A percentile compares a stretch with the other conserved stretches of the same genome.
phyloP scores from a whole-genome alignment of 768 basidiomycete genomes.

The Cantharellus anzutake region DNA sequence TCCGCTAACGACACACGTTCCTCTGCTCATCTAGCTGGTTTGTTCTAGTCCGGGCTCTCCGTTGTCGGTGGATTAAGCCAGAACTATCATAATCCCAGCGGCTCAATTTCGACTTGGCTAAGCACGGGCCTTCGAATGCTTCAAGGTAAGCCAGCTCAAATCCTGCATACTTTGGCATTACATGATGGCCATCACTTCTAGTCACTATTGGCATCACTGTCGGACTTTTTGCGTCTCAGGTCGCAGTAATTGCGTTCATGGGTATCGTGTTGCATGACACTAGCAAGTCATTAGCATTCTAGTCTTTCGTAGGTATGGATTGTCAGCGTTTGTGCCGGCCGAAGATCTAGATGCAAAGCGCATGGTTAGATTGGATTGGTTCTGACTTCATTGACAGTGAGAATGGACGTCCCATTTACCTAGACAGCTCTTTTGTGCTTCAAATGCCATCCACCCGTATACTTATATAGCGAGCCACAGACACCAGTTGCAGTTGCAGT shows the following conservation, averaged over 20 bases:
- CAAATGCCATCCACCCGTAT: no score
- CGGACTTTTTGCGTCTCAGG: slow-evolving; percentile 74
- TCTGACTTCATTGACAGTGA: no score
- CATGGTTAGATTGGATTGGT: no score
- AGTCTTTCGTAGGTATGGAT: background rate
- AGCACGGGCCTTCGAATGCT: slow-evolving; percentile 64
- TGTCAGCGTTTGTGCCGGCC: background rate
- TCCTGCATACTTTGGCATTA: background rate
- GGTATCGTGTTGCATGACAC: background rate
- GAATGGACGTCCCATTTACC: no score
- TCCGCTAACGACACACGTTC: slow-evolving; percentile 1
- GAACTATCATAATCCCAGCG: background rate
- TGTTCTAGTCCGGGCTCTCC: background rate
- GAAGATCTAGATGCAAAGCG: no score
- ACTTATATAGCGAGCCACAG: no score
- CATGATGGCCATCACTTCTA: background rate
- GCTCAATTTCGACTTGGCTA: background rate
- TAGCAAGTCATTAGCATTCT: background rate
- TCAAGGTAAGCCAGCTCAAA: slow-evolving; percentile 33
- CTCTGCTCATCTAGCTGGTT: background rate
- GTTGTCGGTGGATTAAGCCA: background rate
- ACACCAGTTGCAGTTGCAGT: no score
- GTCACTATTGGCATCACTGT: slow-evolving; percentile 84
- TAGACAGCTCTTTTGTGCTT: no score
- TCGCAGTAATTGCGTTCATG: slow-evolving; percentile 62